Percentiles rank a stretch among this genome's conserved stretches.
Conservation (phyloP, 2,329 filamentous ascomycete species). For the Epicoccum nigrum region DNA sequence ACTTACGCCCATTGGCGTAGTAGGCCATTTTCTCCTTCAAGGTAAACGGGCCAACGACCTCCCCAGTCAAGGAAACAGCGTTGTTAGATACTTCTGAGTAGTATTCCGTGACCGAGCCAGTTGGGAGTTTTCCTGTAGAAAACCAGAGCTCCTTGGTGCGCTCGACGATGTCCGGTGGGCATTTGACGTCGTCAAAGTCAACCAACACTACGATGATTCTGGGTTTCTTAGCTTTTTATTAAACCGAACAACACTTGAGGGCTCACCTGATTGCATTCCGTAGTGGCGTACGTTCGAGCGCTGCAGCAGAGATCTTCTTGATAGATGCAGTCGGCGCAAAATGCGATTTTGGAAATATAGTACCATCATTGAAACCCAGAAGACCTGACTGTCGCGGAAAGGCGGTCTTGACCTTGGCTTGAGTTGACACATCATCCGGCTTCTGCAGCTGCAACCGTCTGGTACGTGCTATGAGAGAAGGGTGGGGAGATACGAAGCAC, state of each 20-base stretch:
- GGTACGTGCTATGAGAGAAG: conserved; percentile 21
- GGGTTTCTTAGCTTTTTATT: neutral
- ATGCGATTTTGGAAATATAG: conserved; percentile 27
- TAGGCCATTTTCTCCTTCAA: conserved; percentile 24
- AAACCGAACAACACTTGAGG: neutral
- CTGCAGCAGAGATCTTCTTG: conserved; percentile 24
- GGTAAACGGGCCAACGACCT: conserved; percentile 31
- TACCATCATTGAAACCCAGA: conserved; percentile 31
- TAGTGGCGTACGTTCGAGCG: conserved; percentile 25
- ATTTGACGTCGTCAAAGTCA: conserved; percentile 31
- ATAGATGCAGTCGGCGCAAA: conserved; percentile 20
- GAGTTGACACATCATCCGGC: conserved; percentile 1
- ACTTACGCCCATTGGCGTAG: conserved; percentile 29
- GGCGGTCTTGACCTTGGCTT: neutral
- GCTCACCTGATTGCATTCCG: conserved; percentile 22
- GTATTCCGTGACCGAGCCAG: conserved; percentile 33
- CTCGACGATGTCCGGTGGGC: conserved; percentile 20
- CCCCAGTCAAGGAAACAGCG: conserved; percentile 26
- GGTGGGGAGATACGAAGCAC: conserved; percentile 28
- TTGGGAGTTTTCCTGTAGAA: conserved; percentile 27
- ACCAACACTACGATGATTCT: conserved; percentile 29
- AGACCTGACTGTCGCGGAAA: conserved; percentile 11
- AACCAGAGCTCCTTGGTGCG: conserved; percentile 32
- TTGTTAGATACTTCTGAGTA: conserved; percentile 29
- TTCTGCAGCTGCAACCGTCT: conserved; percentile 10